Conservation (phyloP, 208 protist species). For the Crithidia mellificae region DNA sequence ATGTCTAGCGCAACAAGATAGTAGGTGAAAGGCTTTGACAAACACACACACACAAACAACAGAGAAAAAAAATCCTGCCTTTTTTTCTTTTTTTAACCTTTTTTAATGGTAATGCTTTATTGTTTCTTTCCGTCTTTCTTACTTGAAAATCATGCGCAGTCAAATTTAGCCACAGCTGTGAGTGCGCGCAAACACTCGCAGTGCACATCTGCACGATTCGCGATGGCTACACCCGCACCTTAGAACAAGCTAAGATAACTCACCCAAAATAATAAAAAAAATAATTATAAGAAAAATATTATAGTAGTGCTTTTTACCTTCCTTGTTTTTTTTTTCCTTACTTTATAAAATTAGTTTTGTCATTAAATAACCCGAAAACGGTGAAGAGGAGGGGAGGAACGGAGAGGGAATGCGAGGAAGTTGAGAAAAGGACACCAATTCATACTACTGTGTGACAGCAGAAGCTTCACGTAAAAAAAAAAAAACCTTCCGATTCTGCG, state of each 20-base stretch:
- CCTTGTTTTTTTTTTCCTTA: slow-evolving; percentile 19
- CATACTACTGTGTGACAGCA: too few species aligned
- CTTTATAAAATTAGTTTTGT: not conserved
- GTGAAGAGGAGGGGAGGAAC: not conserved
- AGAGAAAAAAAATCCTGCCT: too few species aligned
- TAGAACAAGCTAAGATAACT: not conserved
- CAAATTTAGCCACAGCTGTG: not conserved
- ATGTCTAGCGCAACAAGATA: too few species aligned
- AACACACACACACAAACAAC: too few species aligned
- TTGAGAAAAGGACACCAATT: too few species aligned
- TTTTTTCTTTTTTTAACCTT: not conserved
- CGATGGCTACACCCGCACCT: not conserved
- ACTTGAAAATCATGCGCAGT: not conserved
- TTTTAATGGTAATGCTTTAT: too few species aligned
- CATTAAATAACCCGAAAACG: not conserved
- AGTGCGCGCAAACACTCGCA: not conserved
- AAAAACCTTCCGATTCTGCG: too few species aligned
- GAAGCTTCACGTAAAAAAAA: too few species aligned
- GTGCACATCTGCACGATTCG: slow-evolving; percentile 1
- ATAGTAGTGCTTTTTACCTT: slow-evolving; percentile 14
- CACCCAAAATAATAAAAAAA: slow-evolving; percentile 15
- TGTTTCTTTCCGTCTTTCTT: not conserved
- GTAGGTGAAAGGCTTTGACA: too few species aligned
- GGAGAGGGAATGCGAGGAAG: too few species aligned
- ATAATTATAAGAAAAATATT: not conserved